These are phyloP conservation scores for Ilyonectria sp. DNA, from an alignment of 2,329 filamentous ascomycete genomes.

Conservation along the genomic window DNA sequence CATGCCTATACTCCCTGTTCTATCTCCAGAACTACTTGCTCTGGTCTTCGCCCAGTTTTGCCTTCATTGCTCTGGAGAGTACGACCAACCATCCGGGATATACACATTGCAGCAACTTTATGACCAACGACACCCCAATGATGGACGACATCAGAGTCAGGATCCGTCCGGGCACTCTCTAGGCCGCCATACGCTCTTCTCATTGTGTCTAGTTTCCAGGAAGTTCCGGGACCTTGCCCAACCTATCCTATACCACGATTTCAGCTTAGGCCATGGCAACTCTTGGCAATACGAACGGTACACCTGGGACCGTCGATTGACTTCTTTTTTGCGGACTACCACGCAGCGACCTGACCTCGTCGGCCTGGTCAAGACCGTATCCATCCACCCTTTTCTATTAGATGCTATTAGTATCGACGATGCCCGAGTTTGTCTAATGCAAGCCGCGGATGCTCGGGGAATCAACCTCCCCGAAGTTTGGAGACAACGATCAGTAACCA, in stretches of 20 bases:
- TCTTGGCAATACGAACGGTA: not conserved
- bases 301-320: not conserved
- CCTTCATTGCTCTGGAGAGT: slow-evolving; percentile 29
- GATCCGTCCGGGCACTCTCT: slow-evolving; percentile 9
- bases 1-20: slow-evolving; percentile 7
- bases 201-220: slow-evolving; percentile 33
- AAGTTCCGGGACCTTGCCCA: slow-evolving; percentile 22
- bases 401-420: not conserved
- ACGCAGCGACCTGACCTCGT: slow-evolving; percentile 25
- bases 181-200: slow-evolving; percentile 15
- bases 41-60: slow-evolving; percentile 35
- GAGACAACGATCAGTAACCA: not conserved
- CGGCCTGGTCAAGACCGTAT: slow-evolving; percentile 16
- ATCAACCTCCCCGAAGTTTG: slow-evolving; percentile 1
- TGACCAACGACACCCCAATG: not conserved
- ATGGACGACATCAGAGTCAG: not conserved
- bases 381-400: not conserved
- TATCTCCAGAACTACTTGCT: slow-evolving; percentile 29
- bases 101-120: not conserved
- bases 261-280: slow-evolving; percentile 20
- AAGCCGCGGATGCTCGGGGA: not conserved
- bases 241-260: slow-evolving; percentile 37
- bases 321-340: slow-evolving; percentile 29
- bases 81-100: slow-evolving; percentile 13
- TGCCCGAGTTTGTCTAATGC: slow-evolving; percentile 13